Evolutionary conservation across 192 early-diverging fungal genomes (phyloP).

Genomic region (Nowakowskiella sp.): DNA sequence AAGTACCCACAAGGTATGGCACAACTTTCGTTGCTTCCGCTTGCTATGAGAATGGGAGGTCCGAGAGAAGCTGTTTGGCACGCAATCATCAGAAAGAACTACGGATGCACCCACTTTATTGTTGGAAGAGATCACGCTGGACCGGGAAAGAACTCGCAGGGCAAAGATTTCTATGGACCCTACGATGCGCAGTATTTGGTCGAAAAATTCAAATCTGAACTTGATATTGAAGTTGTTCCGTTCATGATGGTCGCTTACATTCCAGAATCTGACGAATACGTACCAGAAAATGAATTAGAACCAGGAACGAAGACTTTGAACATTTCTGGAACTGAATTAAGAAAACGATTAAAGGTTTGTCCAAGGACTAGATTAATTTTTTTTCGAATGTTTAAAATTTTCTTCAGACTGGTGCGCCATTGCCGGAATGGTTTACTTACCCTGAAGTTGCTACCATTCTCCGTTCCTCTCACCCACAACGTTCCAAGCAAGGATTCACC

Average conservation of each 20-base stretch:
- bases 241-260: constrained; percentile 97
- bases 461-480: constrained; percentile 79
- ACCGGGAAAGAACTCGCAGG: constrained; percentile 84
- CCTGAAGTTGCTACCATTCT: constrained; percentile 88
- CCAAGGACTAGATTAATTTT: no score
- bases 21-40: constrained; percentile 78
- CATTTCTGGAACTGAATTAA: constrained; percentile 92
- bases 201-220: constrained; percentile 77
- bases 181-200: constrained; percentile 92
- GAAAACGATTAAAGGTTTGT: constrained; percentile 60
- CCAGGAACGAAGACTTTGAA: constrained; percentile 76
- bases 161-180: constrained; percentile 88
- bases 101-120: constrained; percentile 89
- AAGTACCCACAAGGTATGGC: constrained; percentile 99
- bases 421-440: constrained; percentile 99
- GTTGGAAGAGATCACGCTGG: constrained; percentile 95
- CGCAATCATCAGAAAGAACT: constrained; percentile 96
- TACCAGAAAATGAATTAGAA: constrained; percentile 80
- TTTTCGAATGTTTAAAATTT: no score
- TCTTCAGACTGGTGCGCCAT: constrained; percentile 66
- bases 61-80: constrained; percentile 97
- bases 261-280: constrained; percentile 93
- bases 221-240: constrained; percentile 90
- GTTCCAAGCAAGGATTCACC: constrained; percentile 83
- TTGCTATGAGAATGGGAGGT: constrained; percentile 98